phyloP scores from a whole-genome alignment of 2,329 filamentous ascomycete genomes.

The Aspergillus sp. region DNA sequence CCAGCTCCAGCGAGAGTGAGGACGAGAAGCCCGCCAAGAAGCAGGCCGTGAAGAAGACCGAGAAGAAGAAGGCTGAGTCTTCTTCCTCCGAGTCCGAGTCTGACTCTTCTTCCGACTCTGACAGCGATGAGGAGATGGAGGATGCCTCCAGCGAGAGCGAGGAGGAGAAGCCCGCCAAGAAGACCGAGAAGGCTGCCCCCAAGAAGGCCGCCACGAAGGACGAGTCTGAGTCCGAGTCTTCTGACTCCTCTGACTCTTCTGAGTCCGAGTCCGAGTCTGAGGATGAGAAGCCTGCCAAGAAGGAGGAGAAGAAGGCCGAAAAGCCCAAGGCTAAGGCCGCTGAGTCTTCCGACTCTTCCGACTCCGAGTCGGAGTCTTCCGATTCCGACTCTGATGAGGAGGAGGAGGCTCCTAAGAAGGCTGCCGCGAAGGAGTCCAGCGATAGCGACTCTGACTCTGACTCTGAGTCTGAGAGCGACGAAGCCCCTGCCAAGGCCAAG shows the following conservation, averaged over 20 bases:
- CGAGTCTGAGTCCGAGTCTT: conserved; percentile 26
- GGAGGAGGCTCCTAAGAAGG: conserved; percentile 24
- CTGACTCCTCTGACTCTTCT: conserved; percentile 27
- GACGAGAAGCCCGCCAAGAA: conserved; percentile 37
- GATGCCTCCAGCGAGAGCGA: conserved; percentile 26
- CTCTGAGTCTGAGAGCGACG: conserved; percentile 27
- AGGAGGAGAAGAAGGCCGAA: conserved; percentile 29
- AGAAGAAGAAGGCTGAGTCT: conserved; percentile 32
- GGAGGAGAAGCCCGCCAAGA: conserved; percentile 22
- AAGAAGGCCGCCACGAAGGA: conserved; percentile 24
- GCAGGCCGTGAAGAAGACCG: conserved; percentile 30
- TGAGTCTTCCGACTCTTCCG: conserved; percentile 9
- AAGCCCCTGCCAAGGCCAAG: conserved; percentile 24
- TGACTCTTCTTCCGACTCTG: conserved; percentile 24
- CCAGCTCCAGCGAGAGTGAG: conserved; percentile 34
- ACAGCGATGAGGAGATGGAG: conserved; percentile 33
- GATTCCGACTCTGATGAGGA: conserved; percentile 16
- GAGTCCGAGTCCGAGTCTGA: conserved; percentile 34
- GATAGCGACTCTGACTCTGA: conserved; percentile 32
- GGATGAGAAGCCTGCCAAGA: conserved; percentile 37
- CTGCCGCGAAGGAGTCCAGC: conserved; percentile 19
- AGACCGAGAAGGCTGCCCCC: conserved; percentile 20
- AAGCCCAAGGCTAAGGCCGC: conserved; percentile 15
- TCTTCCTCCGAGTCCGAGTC: conserved; percentile 30
- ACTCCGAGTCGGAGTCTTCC: conserved; percentile 14